Percentiles rank a stretch among this genome's conserved stretches.
Evolutionary conservation across 2,329 filamentous ascomycete species (phyloP).

Genomic region (Venturia aucupariae): DNA sequence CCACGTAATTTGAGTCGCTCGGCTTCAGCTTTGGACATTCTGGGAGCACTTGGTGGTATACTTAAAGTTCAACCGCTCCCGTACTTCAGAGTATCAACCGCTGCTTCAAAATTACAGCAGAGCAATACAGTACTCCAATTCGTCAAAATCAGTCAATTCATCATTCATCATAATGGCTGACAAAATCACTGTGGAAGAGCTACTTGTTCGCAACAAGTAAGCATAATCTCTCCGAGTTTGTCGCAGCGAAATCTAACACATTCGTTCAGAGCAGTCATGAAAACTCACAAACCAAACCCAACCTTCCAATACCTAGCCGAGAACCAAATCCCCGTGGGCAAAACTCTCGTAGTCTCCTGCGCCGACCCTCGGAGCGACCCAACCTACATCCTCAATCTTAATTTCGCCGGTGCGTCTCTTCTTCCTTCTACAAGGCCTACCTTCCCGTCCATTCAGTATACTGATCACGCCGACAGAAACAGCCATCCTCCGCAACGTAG

Average conservation of each 20-base stretch:
- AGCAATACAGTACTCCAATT: not conserved
- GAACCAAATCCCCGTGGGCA: not conserved
- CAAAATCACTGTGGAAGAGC: constrained; percentile 9
- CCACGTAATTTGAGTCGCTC: not conserved
- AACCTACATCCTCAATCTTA: constrained; percentile 6
- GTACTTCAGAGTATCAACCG: not conserved
- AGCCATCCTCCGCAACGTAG: constrained; percentile 19
- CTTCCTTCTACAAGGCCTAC: not conserved
- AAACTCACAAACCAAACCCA: constrained; percentile 8
- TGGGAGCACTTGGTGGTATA: not conserved
- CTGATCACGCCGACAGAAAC: constrained; percentile 13
- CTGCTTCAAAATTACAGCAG: not conserved
- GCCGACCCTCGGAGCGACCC: constrained; percentile 11
- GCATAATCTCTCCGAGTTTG: not conserved
- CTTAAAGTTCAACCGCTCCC: not conserved
- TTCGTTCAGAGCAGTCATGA: not conserved
- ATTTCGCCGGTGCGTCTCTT: constrained; percentile 1
- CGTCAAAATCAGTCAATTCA: not conserved
- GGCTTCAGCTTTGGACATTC: no score
- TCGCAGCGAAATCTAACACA: not conserved
- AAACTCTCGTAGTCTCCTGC: constrained; percentile 11
- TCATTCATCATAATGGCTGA: not conserved
- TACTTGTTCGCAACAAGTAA: constrained; percentile 12
- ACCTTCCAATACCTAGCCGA: constrained; percentile 9
- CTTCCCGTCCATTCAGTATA: not conserved